A percentile compares a stretch with the other conserved stretches of the same genome.
phyloP scores from a whole-genome alignment of 768 basidiomycete genomes.

The Amyloporia xantha region DNA sequence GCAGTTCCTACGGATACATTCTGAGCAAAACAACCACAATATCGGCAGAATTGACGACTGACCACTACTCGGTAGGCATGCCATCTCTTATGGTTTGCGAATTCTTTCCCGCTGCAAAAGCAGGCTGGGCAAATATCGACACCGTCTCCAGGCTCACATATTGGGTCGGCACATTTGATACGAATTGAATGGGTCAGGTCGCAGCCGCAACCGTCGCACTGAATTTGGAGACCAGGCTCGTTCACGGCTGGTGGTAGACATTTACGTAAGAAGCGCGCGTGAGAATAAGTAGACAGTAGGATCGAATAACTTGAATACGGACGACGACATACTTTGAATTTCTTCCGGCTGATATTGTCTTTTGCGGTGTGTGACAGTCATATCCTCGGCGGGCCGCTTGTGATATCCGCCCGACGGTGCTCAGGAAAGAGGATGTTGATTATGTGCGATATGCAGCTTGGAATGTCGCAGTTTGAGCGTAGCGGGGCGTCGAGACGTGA shows the following conservation, averaged over 20 bases:
- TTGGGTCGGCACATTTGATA: slow-evolving; percentile 88
- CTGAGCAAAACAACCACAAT: background rate
- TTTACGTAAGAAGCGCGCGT: slow-evolving; percentile 22
- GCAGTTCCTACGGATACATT: slow-evolving; percentile 61
- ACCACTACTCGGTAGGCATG: slow-evolving; percentile 94
- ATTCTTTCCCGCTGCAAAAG: slow-evolving; percentile 89
- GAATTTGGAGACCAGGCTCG: slow-evolving; percentile 77
- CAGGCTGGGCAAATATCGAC: slow-evolving; percentile 92
- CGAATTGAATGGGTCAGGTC: slow-evolving; percentile 96
- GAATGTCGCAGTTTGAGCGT: too few species aligned
- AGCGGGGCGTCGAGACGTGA: too few species aligned
- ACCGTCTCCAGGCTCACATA: slow-evolving; percentile 68
- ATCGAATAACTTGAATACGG: slow-evolving; percentile 9
- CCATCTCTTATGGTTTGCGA: slow-evolving; percentile 73
- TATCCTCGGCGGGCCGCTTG: too few species aligned
- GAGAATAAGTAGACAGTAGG: slow-evolving; percentile 18
- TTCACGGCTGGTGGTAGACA: slow-evolving; percentile 46
- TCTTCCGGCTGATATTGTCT: slow-evolving; percentile 27
- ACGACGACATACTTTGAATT: slow-evolving; percentile 22
- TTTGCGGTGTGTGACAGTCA: slow-evolving; percentile 28
- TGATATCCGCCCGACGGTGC: too few species aligned
- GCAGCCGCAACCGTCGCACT: slow-evolving; percentile 77
- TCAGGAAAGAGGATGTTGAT: too few species aligned
- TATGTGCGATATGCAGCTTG: too few species aligned
- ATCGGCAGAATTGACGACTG: slow-evolving; percentile 12